phyloP scores from a whole-genome alignment of 2,329 filamentous ascomycete species.

The Simplicillium aogashimaense region DNA sequence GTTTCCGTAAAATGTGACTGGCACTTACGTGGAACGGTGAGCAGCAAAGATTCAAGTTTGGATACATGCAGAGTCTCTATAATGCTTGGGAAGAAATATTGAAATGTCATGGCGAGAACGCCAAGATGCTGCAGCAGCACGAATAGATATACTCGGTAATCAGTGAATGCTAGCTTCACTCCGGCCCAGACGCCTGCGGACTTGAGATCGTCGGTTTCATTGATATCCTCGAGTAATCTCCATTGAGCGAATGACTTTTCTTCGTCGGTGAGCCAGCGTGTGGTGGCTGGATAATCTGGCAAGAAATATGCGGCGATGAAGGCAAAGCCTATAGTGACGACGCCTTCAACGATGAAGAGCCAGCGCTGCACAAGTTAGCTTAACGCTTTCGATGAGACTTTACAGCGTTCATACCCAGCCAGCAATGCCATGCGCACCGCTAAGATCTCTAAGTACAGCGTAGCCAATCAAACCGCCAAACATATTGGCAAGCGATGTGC shows the following conservation, averaged over 20 bases:
- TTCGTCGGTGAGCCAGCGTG: conserved; percentile 38
- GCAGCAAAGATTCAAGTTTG: conserved; percentile 40
- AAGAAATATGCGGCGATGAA: conserved; percentile 25
- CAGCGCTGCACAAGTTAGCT: conserved; percentile 48
- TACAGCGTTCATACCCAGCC: conserved; percentile 45
- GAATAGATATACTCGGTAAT: conserved; percentile 42
- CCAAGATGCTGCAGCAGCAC: conserved; percentile 43
- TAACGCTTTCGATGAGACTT: conserved; percentile 19
- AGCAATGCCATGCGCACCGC: conserved; percentile 37
- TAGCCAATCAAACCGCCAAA: not conserved
- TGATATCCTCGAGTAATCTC: conserved; percentile 38
- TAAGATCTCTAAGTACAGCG: conserved; percentile 15
- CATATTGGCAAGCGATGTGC: conserved; percentile 23
- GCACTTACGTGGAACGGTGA: conserved; percentile 37
- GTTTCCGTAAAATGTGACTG: not conserved
- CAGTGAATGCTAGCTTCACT: conserved; percentile 34
- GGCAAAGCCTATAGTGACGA: conserved; percentile 27
- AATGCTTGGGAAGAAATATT: conserved; percentile 57
- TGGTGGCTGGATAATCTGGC: conserved; percentile 43
- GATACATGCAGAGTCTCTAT: conserved; percentile 50
- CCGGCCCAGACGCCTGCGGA: conserved; percentile 30
- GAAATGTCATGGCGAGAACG: conserved; percentile 44
- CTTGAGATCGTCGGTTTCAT: conserved; percentile 28
- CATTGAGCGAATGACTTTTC: conserved; percentile 42
- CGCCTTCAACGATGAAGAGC: conserved; percentile 50